A percentile compares a stretch with the other conserved stretches of the same genome.
These are phyloP conservation scores for Solanum raphanifolium DNA, from an alignment of 257 asterid species.

Conservation along the genomic window DNA sequence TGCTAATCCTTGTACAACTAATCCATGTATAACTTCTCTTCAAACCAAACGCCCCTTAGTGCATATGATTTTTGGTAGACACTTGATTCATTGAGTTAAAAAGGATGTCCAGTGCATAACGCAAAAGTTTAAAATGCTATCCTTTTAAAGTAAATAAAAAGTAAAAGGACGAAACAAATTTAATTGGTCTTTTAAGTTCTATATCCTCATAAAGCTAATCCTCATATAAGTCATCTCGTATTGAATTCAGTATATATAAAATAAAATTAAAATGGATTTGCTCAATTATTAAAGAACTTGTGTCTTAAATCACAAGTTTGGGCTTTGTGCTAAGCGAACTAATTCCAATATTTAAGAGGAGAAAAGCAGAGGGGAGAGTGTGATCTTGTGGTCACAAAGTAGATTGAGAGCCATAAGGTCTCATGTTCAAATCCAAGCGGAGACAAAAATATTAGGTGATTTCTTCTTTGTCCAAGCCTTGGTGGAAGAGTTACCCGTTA, in stretches of 20 bases:
- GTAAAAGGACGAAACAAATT: not conserved
- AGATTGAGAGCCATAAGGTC: not conserved
- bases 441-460: not conserved
- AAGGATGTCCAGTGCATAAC: not conserved
- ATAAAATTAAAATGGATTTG: not conserved
- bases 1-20: not conserved
- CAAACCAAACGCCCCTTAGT: not conserved
- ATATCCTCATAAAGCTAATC: not conserved
- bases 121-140: not conserved
- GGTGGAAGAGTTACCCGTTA: not conserved
- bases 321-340: not conserved
- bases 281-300: not conserved
- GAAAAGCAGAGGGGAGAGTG: not conserved
- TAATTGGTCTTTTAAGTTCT: not conserved
- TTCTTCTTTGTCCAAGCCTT: not conserved
- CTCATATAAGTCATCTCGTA: not conserved
- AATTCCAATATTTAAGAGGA: not conserved
- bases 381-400: not conserved
- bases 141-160: not conserved
- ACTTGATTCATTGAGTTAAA: not conserved
- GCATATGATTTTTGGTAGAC: not conserved
- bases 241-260: not conserved
- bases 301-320: not conserved
- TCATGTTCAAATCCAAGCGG: not conserved
- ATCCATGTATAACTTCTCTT: not conserved